Evolutionary conservation across 179 eudicot genomes (phyloP).

Genomic region (Monotropa hypopitys): DNA sequence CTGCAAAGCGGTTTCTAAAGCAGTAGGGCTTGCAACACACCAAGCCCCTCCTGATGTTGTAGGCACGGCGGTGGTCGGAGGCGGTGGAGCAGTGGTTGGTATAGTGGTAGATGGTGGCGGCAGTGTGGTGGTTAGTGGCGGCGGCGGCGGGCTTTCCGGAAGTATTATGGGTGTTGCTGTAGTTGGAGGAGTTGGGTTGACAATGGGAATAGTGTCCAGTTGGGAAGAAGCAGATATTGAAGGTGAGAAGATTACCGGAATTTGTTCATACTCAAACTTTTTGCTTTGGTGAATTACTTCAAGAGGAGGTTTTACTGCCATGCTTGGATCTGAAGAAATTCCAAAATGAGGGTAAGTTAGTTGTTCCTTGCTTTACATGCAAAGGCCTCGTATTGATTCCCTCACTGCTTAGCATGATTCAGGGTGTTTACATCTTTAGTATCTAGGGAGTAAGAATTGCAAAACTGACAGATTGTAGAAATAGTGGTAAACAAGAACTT

Average conservation of each 20-base stretch:
- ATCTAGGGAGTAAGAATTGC: not conserved
- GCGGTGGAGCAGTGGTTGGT: conserved; percentile 23
- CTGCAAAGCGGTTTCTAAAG: conserved; percentile 69
- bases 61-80: conserved; percentile 14
- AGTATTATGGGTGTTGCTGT: conserved; percentile 28
- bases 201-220: conserved; percentile 34
- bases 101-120: conserved; percentile 5
- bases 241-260: conserved; percentile 15
- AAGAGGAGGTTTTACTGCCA: conserved; percentile 19
- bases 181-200: conserved; percentile 31
- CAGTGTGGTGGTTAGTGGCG: conserved; percentile 14
- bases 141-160: conserved; percentile 22
- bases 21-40: conserved; percentile 74
- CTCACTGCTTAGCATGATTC: not conserved
- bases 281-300: conserved; percentile 24
- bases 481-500: conserved; percentile 5
- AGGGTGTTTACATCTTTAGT: not conserved
- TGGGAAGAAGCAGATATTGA: conserved; percentile 9
- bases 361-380: conserved; percentile 5
- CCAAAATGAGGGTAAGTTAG: conserved; percentile 4
- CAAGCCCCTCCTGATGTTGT: conserved; percentile 53
- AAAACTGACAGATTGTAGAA: not conserved
- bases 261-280: conserved; percentile 20
- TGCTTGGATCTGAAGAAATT: conserved; percentile 38
- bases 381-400: not conserved